Base-by-base conservation (phyloP, 2,329 filamentous ascomycete species). In the Phyllosticta ampelicida region DNA sequence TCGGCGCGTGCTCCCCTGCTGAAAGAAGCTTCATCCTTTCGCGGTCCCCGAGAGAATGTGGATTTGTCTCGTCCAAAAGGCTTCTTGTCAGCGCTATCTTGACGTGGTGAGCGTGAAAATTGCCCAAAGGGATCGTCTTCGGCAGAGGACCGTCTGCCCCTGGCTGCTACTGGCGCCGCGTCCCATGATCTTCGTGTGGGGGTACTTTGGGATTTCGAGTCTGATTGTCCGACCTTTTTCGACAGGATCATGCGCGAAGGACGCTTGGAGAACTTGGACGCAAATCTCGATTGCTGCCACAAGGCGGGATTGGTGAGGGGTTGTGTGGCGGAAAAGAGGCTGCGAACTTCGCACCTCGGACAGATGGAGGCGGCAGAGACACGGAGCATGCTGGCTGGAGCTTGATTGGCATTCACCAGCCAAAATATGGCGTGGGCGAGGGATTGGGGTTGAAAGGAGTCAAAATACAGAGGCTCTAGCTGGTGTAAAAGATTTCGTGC, bases 181-280 rank as follows among this genome's bases (percentile, higher is more conserved):
- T n/a, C 13, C 36, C 36, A 44, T 6, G 36, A 44, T 6, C 6
- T 5, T 16, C 36, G 36, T n/a, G 36, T 36, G 2, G 30, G 8
- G 0, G 30, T 10, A 8, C n/a, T 44, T n/a, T 16, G n/a, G 16
- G 8, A 44, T n/a, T n/a, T 44, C 6, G 36, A 8, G 36, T n/a
- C 50, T n/a, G 54, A 29, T 13, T 50, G 51, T 8, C 51, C 57
- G 13, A 60, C 59, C 28, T 52, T 52, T 49, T 73, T 70, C 10
- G 79, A 80, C 19, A 82, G 71, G 6, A 72, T 69, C 77, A 81
- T 81, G 52, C 78, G 73, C 64, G 78, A 75, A 0, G 78, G 78
- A 50, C 68, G 68, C 23, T 73, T 72, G 62, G 72, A 74, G 59
- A 75, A 69, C 51, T 44, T 44, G 16, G 11, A 16, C 61, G 73